phyloP scores from a whole-genome alignment of 2,329 filamentous ascomycete species.

The Pseudogymnoascus sp. region DNA sequence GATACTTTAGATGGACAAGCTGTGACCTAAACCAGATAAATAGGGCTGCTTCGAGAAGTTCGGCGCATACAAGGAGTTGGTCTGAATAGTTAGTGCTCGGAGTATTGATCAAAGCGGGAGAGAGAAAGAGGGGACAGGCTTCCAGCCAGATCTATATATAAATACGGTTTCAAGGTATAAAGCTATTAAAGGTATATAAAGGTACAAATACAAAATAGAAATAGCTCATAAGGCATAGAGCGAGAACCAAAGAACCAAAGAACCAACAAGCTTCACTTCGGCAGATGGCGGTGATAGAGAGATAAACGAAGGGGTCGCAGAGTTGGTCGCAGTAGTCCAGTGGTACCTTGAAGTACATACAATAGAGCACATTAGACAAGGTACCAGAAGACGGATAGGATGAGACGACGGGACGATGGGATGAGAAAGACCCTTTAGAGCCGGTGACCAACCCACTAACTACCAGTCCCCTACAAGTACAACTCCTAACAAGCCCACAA shows the following conservation, averaged over 20 bases:
- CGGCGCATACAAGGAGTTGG: background rate
- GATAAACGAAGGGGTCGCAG: constrained; percentile 2
- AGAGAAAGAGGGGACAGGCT: background rate
- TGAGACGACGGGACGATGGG: too few relatives aligned
- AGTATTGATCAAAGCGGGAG: background rate
- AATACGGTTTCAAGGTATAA: background rate
- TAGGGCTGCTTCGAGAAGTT: constrained; percentile 5
- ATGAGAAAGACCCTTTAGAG: background rate
- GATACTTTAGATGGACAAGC: background rate
- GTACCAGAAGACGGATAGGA: background rate
- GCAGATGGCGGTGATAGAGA: background rate
- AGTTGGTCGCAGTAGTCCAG: background rate
- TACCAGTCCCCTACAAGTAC: background rate
- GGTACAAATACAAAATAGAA: background rate
- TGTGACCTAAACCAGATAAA: background rate
- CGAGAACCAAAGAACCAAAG: background rate
- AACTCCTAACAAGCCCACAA: background rate
- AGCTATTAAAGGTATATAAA: too few relatives aligned
- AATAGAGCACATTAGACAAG: background rate
- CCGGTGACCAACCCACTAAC: background rate
- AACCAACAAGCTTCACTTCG: background rate
- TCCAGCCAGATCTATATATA: background rate
- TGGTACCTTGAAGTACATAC: background rate
- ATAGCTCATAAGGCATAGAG: background rate
- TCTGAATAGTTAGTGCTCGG: background rate